Evolutionary conservation across 352 stramenopile genomes (phyloP).

Genomic region (Phytophthora melonis): DNA sequence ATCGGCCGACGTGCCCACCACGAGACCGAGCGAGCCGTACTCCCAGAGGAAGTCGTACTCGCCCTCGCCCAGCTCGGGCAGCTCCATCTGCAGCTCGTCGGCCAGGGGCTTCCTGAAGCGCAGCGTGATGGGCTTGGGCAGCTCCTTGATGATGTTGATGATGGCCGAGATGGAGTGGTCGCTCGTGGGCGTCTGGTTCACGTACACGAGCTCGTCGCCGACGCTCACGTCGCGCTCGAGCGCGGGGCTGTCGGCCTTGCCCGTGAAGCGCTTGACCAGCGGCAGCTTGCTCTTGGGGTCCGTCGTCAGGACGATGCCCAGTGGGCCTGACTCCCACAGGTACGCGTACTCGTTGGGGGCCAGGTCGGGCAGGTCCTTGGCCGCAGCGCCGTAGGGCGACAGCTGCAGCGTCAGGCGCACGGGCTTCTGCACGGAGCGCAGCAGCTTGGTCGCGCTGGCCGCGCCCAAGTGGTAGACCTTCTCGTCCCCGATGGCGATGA

Average conservation of each 20-base stretch:
- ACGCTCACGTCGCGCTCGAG: slow-evolving; percentile 62
- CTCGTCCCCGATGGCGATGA: slow-evolving; percentile 80
- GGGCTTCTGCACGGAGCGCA: slow-evolving; percentile 75
- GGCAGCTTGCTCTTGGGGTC: slow-evolving; percentile 76
- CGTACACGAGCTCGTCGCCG: slow-evolving; percentile 82
- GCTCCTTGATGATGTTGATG: slow-evolving; percentile 79
- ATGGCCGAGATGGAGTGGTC: slow-evolving; percentile 78
- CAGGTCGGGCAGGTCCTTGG: slow-evolving; percentile 60
- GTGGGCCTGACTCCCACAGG: slow-evolving; percentile 70
- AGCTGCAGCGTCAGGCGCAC: slow-evolving; percentile 76
- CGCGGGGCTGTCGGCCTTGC: slow-evolving; percentile 58
- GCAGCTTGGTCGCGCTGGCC: slow-evolving; percentile 66
- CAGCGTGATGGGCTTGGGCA: slow-evolving; percentile 83
- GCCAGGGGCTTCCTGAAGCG: slow-evolving; percentile 72
- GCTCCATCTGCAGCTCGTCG: slow-evolving; percentile 56
- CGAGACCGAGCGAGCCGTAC: slow-evolving; percentile 75
- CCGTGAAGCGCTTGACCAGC: slow-evolving; percentile 80
- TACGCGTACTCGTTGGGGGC: slow-evolving; percentile 87
- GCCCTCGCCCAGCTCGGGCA: slow-evolving; percentile 62
- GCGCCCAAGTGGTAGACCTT: slow-evolving; percentile 80
- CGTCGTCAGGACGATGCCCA: slow-evolving; percentile 79
- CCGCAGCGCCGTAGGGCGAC: slow-evolving; percentile 59
- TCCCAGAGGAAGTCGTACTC: slow-evolving; percentile 91
- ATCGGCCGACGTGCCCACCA: slow-evolving; percentile 64
- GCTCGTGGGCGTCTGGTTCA: slow-evolving; percentile 76